Percentiles rank a stretch among this genome's conserved stretches.
phyloP scores from a whole-genome alignment of 495 filamentous ascomycete genomes.

The Xylaria palmicola region DNA sequence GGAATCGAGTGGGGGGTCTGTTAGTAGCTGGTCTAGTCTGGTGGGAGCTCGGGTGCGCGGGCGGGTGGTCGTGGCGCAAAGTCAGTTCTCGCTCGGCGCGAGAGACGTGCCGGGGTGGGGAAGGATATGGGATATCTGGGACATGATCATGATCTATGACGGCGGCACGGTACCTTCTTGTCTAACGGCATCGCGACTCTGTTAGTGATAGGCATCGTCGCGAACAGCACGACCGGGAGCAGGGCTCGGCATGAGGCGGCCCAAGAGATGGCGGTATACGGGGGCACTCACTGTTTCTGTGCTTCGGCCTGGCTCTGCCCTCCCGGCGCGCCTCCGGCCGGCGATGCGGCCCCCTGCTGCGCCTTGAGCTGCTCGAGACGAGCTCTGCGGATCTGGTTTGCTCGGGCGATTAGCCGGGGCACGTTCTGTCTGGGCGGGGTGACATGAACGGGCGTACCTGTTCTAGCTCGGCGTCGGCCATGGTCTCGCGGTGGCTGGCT shows the following conservation, averaged over 20 bases:
- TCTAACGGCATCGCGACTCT: neutral
- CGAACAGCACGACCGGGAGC: neutral
- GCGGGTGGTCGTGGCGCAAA: neutral
- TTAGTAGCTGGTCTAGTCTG: conserved; percentile 7
- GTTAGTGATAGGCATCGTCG: neutral
- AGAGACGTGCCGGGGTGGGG: conserved; percentile 7
- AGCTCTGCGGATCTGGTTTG: conserved; percentile 73
- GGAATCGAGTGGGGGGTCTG: conserved; percentile 14
- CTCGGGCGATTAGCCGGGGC: conserved; percentile 6
- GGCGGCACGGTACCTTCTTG: conserved; percentile 10
- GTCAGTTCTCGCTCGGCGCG: neutral
- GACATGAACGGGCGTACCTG: conserved; percentile 51
- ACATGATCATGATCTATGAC: neutral
- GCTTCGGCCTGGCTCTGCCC: conserved; percentile 55
- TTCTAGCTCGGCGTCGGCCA: conserved; percentile 87
- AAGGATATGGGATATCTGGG: neutral
- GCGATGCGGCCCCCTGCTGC: conserved; percentile 52
- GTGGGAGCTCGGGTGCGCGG: neutral
- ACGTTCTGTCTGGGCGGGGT: too few species aligned
- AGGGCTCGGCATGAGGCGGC: neutral
- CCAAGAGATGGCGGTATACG: neutral
- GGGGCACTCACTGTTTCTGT: conserved; percentile 58
- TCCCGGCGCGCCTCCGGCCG: conserved; percentile 47
- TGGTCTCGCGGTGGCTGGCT: too few species aligned
- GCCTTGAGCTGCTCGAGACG: conserved; percentile 88